Percentiles rank a stretch among this genome's conserved stretches.
These are phyloP conservation scores for Cordyceps javanica DNA, from an alignment of 2,329 filamentous ascomycete species.

Conservation along the genomic window DNA sequence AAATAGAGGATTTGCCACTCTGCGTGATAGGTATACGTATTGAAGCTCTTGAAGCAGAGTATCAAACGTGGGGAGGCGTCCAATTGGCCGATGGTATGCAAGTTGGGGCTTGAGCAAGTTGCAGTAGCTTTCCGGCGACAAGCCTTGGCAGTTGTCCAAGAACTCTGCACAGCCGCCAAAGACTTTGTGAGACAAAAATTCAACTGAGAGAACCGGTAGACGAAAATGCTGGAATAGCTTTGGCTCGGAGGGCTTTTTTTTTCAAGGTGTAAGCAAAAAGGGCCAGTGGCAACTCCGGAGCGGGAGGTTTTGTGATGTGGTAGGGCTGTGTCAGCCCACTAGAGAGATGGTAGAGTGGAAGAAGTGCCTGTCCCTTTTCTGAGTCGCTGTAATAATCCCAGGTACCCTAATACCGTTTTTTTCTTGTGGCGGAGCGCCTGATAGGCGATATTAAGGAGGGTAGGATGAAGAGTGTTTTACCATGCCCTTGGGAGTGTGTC, in stretches of 20 bases:
- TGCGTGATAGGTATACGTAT: not conserved
- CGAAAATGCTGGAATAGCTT: not conserved
- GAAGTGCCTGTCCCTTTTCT: not conserved
- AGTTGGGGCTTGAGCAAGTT: not conserved
- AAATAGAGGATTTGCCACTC: not conserved
- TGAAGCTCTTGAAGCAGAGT: not conserved
- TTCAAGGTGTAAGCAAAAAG: not conserved
- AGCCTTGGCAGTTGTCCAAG: not conserved
- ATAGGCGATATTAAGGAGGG: not conserved
- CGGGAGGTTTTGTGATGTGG: not conserved
- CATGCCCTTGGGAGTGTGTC: not conserved
- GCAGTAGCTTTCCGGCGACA: not conserved
- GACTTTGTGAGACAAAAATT: not conserved
- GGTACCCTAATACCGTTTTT: not conserved
- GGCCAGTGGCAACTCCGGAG: not conserved
- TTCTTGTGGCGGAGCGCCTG: not conserved
- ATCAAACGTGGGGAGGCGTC: not conserved
- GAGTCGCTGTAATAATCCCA: not conserved
- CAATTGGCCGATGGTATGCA: not conserved
- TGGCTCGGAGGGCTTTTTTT: not conserved
- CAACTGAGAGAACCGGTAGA: not conserved
- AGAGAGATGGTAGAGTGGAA: not conserved
- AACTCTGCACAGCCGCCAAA: not conserved
- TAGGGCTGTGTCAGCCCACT: slow-evolving; percentile 8
- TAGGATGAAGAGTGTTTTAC: not conserved